These are phyloP conservation scores for Serendipita sp. DNA, from an alignment of 768 basidiomycete genomes.

Conservation along the genomic window DNA sequence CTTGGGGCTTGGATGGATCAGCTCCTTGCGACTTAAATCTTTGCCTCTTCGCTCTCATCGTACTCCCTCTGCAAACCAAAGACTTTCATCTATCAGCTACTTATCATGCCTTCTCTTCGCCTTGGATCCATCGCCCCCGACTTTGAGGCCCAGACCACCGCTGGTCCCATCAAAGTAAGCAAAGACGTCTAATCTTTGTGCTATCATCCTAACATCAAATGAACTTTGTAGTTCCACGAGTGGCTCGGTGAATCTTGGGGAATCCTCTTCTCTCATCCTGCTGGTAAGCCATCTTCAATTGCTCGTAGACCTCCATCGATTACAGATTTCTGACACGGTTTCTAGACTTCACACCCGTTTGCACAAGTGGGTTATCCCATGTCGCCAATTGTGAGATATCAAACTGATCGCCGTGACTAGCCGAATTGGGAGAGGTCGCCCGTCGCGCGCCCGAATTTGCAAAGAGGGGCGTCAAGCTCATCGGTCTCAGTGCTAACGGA, in stretches of 20 bases:
- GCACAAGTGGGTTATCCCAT: constrained; percentile 60
- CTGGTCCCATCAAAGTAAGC: constrained; percentile 49
- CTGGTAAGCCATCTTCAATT: constrained; percentile 19
- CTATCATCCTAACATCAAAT: too few relatives aligned
- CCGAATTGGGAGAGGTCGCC: constrained; percentile 71
- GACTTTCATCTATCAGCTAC: too few relatives aligned
- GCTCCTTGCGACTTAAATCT: background rate
- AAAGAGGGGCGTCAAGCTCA: constrained; percentile 81
- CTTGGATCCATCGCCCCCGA: constrained; percentile 83
- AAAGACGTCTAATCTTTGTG: too few relatives aligned
- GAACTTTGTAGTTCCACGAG: constrained; percentile 52
- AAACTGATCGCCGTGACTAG: too few relatives aligned
- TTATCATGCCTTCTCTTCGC: constrained; percentile 18
- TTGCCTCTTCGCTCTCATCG: background rate
- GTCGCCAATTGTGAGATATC: too few relatives aligned
- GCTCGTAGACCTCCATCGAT: constrained; percentile 11
- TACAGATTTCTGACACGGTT: background rate
- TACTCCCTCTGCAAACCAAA: too few relatives aligned
- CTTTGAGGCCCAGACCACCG: constrained; percentile 80
- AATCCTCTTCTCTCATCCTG: constrained; percentile 88
- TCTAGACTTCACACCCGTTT: constrained; percentile 72
- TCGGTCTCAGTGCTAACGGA: constrained; percentile 84
- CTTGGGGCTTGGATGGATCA: too few relatives aligned
- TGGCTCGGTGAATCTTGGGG: constrained; percentile 85
- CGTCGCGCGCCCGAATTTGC: constrained; percentile 72